Percentiles rank a stretch among this genome's conserved stretches.
phyloP scores from a whole-genome alignment of 495 filamentous ascomycete species.

The Tirmania nivea region DNA sequence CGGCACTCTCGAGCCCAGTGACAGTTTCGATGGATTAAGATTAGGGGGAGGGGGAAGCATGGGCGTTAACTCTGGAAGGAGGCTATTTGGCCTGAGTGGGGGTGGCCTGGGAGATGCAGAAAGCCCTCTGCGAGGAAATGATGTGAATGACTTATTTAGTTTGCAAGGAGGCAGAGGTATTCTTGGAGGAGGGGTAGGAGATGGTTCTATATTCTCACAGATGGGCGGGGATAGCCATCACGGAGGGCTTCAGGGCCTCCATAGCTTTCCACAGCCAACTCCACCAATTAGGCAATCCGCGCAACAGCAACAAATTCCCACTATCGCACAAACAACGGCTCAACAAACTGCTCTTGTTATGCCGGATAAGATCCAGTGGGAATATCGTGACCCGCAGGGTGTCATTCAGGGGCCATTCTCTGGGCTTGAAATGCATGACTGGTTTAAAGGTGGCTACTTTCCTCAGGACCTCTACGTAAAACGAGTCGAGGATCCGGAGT shows the following conservation, averaged over 20 bases:
- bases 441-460: slow-evolving; percentile 98
- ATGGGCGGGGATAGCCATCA: slow-evolving; percentile 6
- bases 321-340: slow-evolving; percentile 11
- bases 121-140: slow-evolving; percentile 38
- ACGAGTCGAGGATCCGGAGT: slow-evolving; percentile 77
- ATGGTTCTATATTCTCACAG: slow-evolving; percentile 20
- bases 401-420: slow-evolving; percentile 84
- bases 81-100: slow-evolving; percentile 32
- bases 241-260: not conserved
- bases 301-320: not conserved
- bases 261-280: not conserved
- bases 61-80: slow-evolving; percentile 28
- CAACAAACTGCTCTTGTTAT: slow-evolving; percentile 84
- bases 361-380: slow-evolving; percentile 97
- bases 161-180: slow-evolving; percentile 24
- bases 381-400: slow-evolving; percentile 86
- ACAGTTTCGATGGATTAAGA: slow-evolving; percentile 28
- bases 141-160: slow-evolving; percentile 34
- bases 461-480: slow-evolving; percentile 82
- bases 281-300: not conserved
- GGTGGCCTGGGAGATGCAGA: slow-evolving; percentile 36
- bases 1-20: slow-evolving; percentile 16
- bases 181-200: slow-evolving; percentile 22
- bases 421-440: slow-evolving; percentile 96
- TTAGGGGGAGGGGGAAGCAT: slow-evolving; percentile 15